phyloP scores from a whole-genome alignment of 768 basidiomycete species.

The Coprinopsis cinerea region DNA sequence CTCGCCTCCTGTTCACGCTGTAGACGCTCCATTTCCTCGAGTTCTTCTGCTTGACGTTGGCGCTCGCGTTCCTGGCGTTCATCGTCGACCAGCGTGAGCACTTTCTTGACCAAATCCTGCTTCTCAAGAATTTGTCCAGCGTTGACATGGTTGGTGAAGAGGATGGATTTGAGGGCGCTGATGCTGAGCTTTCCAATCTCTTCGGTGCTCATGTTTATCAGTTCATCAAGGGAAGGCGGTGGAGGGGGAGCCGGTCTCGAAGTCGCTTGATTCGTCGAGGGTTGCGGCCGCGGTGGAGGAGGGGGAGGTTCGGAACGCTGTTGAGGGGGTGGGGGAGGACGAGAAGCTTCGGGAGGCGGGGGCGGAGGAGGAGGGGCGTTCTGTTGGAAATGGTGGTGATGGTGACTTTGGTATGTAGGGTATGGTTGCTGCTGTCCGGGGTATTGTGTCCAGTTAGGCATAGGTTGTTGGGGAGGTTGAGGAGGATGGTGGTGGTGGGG shows the following conservation, averaged over 20 bases:
- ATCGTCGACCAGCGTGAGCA: conserved; percentile 55
- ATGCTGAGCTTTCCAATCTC: conserved; percentile 61
- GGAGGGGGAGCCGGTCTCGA: conserved; percentile 18
- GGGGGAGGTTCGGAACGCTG: conserved; percentile 19
- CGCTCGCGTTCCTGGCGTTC: conserved; percentile 52
- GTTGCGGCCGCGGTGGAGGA: conserved; percentile 14
- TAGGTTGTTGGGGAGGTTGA: background rate
- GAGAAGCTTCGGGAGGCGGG: conserved; percentile 17
- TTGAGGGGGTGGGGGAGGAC: conserved; percentile 16
- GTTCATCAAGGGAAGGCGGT: conserved; percentile 59
- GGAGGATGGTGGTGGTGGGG: background rate
- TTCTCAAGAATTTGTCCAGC: conserved; percentile 83
- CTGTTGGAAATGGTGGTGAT: background rate
- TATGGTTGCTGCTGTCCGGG: background rate
- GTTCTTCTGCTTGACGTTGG: conserved; percentile 38
- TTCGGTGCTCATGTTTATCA: conserved; percentile 56
- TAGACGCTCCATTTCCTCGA: conserved; percentile 36
- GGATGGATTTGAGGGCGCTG: conserved; percentile 65
- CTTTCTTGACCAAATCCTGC: conserved; percentile 71
- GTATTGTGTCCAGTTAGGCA: background rate
- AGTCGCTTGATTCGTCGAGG: conserved; percentile 8
- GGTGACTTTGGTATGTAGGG: background rate
- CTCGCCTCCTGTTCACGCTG: conserved; percentile 31
- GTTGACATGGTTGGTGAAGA: conserved; percentile 79
- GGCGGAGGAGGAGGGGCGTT: conserved; percentile 4